Conservation (phyloP, 805 yeast species). For the Candida lessepsii region DNA sequence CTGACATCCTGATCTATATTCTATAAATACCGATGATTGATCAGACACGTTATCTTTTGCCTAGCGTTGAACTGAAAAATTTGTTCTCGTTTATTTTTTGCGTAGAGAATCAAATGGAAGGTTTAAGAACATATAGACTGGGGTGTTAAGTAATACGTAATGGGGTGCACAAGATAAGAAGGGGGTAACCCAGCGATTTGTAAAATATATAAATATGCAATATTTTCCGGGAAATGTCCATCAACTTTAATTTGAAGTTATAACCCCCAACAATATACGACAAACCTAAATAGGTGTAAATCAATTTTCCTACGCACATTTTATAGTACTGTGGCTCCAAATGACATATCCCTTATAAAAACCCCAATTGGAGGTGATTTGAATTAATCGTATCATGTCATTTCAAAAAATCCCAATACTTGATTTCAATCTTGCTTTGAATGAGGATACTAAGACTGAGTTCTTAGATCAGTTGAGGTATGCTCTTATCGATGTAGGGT, state of each 20-base stretch:
- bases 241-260: no score
- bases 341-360: not conserved
- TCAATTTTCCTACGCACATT: not conserved
- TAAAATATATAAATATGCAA: no score
- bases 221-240: no score
- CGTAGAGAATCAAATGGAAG: not conserved
- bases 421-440: conserved; percentile 43
- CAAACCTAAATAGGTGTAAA: not conserved
- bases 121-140: not conserved
- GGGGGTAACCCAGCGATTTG: no score
- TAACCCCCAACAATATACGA: no score
- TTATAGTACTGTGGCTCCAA: conserved; percentile 3
- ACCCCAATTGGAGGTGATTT: not conserved
- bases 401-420: conserved; percentile 43
- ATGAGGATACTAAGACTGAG: conserved; percentile 34
- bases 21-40: not conserved
- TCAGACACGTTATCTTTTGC: not conserved
- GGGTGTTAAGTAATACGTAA: not conserved
- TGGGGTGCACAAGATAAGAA: no score
- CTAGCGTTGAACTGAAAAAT: conserved; percentile 1
- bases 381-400: conserved; percentile 21
- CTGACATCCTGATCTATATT: conserved; percentile 25
- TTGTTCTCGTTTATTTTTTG: not conserved
- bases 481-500: conserved; percentile 58
- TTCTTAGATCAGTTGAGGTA: conserved; percentile 40